These are phyloP conservation scores for Cyberlindnera amylophila DNA, from an alignment of 805 yeast genomes.

Conservation along the genomic window DNA sequence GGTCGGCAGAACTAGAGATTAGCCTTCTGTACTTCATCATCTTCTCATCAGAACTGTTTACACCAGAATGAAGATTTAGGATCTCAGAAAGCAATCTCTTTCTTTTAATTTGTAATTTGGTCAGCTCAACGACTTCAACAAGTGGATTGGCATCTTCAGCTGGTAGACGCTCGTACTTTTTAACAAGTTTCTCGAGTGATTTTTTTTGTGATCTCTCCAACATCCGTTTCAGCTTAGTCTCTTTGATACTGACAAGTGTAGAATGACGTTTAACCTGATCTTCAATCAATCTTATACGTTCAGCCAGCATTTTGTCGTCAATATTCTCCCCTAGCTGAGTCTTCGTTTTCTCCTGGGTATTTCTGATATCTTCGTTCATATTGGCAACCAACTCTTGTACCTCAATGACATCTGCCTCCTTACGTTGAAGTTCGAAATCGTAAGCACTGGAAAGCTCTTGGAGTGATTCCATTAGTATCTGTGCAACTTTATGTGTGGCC, in stretches of 20 bases:
- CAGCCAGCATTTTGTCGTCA: slow-evolving; percentile 12
- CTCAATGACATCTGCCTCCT: slow-evolving; percentile 50
- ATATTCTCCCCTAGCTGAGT: slow-evolving; percentile 23
- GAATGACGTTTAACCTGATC: slow-evolving; percentile 23
- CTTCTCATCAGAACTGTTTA: slow-evolving; percentile 37
- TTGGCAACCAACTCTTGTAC: slow-evolving; percentile 40
- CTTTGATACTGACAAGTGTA: slow-evolving; percentile 22
- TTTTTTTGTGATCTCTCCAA: slow-evolving; percentile 30
- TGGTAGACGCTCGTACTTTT: background rate
- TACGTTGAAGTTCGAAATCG: slow-evolving; percentile 49
- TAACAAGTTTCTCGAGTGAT: slow-evolving; percentile 12
- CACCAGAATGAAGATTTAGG: slow-evolving; percentile 29
- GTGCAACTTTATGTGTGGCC: slow-evolving; percentile 47
- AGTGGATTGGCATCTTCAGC: slow-evolving; percentile 15
- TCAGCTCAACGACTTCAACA: slow-evolving; percentile 30
- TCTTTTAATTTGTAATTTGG: slow-evolving; percentile 41
- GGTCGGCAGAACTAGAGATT: slow-evolving; percentile 65
- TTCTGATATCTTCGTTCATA: slow-evolving; percentile 39
- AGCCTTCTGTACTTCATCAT: slow-evolving; percentile 66
- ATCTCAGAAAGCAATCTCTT: slow-evolving; percentile 34
- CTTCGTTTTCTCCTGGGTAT: slow-evolving; percentile 24
- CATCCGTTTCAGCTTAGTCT: slow-evolving; percentile 24
- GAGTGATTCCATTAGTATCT: slow-evolving; percentile 47
- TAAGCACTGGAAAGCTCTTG: slow-evolving; percentile 47
- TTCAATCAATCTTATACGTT: slow-evolving; percentile 10